Evolutionary conservation across 2,329 filamentous ascomycete species (phyloP).

Genomic region (Hortaea werneckii): DNA sequence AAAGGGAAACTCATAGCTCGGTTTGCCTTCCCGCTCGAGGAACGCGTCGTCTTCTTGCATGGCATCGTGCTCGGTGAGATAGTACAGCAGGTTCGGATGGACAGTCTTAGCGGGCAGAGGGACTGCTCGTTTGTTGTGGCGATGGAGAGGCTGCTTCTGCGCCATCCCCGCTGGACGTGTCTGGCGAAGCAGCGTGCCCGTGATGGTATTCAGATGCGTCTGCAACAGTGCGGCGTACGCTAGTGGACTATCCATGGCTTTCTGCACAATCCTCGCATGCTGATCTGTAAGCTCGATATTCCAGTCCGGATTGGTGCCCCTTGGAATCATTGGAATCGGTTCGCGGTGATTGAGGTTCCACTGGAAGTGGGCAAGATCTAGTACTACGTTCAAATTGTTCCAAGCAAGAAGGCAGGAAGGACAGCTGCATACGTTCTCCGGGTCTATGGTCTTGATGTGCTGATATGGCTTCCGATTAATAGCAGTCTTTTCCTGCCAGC

Average conservation of each 20-base stretch:
- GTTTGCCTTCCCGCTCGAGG: conserved; percentile 41
- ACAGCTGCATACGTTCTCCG: conserved; percentile 44
- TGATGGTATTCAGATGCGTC: conserved; percentile 38
- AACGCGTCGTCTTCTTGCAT: conserved; percentile 41
- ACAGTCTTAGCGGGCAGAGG: conserved; percentile 4
- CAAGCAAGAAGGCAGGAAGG: conserved; percentile 47
- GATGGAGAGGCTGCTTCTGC: conserved; percentile 32
- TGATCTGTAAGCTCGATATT: conserved; percentile 36
- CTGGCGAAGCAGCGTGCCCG: conserved; percentile 35
- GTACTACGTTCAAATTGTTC: conserved; percentile 44
- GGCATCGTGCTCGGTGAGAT: conserved; percentile 38
- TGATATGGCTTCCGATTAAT: conserved; percentile 44
- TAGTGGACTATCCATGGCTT: conserved; percentile 38
- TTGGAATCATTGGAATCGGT: conserved; percentile 43
- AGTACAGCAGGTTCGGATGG: conserved; percentile 29
- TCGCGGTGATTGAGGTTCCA: conserved; percentile 39
- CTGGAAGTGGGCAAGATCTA: conserved; percentile 51
- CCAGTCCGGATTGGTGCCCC: conserved; percentile 41
- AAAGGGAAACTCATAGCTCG: conserved; percentile 43
- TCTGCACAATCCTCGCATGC: conserved; percentile 37
- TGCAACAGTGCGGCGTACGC: conserved; percentile 43
- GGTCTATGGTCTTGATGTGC: conserved; percentile 41
- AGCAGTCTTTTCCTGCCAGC: conserved; percentile 34
- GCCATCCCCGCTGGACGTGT: conserved; percentile 1
- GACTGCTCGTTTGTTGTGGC: conserved; percentile 8